Evolutionary conservation across 805 yeast genomes (phyloP), one percentile per base, ranked within the genome.

Genomic region (Teunomyces cretensis): DNA sequence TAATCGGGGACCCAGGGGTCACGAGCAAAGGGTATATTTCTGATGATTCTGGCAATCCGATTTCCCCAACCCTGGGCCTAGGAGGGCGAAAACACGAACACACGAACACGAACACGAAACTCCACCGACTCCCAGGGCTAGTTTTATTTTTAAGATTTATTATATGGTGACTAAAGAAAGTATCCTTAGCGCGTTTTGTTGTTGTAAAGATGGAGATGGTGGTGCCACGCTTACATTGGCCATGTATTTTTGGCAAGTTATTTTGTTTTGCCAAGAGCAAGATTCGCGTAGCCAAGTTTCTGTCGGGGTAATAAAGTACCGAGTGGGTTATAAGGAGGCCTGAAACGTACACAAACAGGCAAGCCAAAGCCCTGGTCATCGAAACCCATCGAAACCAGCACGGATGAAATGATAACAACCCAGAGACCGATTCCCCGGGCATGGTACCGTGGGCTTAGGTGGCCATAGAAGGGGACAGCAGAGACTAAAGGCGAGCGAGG

Each of bases 41-140:
- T n/a, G 38, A 11, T 22, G 38, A 35, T 35, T 35, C 38, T 35
- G 38, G 38, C 22, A 35, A 35, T 35, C 38, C 17, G 22, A 33
- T 19, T 19, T 19, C 22, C 22, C 22, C 22, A 17, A 7, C 36
- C 36, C 36, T 33, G 36, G n/a, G n/a, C n/a, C n/a, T n/a, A 9
- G 26, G 36, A n/a, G n/a, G n/a, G n/a, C n/a, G n/a, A 12, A 17
- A 13, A 19, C 22, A 19, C 22, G 22, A 19, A 19, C 22, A 19
- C 3, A 19, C 22, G 6, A 26, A 9, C 28, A 9, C 12, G 8
- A 26, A 26, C 8, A 7, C 12, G 28, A 5, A 26, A 26, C 8
- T 9, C 28, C 4, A 26, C 3, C 13, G 36, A 33, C 12, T 11
- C 28, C 28, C 12, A 26, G 12, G 28, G 9, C 28, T 26, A 26